phyloP scores from a whole-genome alignment of 768 basidiomycete species.

The Omphalotus guepiniiformis region DNA sequence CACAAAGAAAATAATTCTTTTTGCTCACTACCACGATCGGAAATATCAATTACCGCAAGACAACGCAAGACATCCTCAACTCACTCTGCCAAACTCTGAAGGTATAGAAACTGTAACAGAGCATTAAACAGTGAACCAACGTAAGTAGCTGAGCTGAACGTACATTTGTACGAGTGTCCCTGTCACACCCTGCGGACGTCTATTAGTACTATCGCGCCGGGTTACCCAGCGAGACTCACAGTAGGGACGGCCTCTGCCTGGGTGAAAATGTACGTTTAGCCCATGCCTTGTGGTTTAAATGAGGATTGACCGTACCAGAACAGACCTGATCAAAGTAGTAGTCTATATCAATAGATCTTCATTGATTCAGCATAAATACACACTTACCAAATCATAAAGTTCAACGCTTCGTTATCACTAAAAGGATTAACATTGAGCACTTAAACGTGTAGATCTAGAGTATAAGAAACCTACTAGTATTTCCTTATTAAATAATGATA shows the following conservation, averaged over 20 bases:
- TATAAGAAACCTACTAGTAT: conserved; percentile 8
- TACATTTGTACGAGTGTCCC: conserved; percentile 10
- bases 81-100: conserved; percentile 11
- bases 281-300: background rate
- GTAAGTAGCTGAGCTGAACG: background rate
- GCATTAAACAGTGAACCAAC: background rate
- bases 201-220: background rate
- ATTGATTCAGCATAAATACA: background rate
- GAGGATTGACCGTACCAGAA: background rate
- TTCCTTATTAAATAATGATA: conserved; percentile 10
- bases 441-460: background rate
- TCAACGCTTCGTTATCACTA: conserved; percentile 3
- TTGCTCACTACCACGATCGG: conserved; percentile 9
- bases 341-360: background rate
- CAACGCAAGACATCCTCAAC: background rate
- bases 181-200: conserved; percentile 6
- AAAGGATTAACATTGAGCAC: background rate
- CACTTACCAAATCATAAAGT: conserved; percentile 7
- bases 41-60: background rate
- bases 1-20: conserved; percentile 8
- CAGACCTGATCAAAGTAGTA: background rate
- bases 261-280: background rate
- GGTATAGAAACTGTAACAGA: conserved; percentile 9
- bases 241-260: conserved; percentile 11
- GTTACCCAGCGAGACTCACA: background rate